Evolutionary conservation across 192 early-diverging fungal species (phyloP).

Genomic region (Cetraspora pellucida): DNA sequence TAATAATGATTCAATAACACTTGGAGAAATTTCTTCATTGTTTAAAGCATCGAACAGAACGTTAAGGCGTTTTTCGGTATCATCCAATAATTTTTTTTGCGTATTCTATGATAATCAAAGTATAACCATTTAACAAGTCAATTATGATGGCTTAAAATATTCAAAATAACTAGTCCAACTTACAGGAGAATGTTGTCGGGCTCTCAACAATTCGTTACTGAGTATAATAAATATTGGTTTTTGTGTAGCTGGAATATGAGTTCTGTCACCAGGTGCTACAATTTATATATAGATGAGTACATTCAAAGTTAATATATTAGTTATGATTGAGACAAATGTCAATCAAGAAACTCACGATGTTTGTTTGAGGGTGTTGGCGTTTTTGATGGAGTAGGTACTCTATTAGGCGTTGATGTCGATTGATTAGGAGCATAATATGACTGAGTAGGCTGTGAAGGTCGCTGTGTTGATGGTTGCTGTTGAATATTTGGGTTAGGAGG

Average conservation of each 20-base stretch:
- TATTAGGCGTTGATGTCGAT: constrained; percentile 27
- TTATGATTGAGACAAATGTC: not conserved
- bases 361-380: constrained; percentile 52
- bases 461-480: constrained; percentile 40
- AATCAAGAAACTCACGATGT: constrained; percentile 54
- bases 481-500: constrained; percentile 38
- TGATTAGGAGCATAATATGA: no score
- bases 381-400: constrained; percentile 46
- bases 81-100: constrained; percentile 76
- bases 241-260: constrained; percentile 77
- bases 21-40: constrained; percentile 66
- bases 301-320: not conserved
- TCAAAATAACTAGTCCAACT: constrained; percentile 24
- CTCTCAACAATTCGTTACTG: constrained; percentile 54
- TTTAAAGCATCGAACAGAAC: constrained; percentile 87
- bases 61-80: constrained; percentile 82
- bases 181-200: constrained; percentile 53
- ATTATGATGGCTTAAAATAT: not conserved
- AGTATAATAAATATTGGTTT: constrained; percentile 62
- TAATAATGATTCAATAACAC: constrained; percentile 64
- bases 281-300: not conserved
- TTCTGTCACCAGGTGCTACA: constrained; percentile 77
- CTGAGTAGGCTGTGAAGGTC: constrained; percentile 34
- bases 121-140: not conserved
- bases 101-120: constrained; percentile 50